Conservation (phyloP, 2,329 filamentous ascomycete species). For the Verticillium albo-atrum region DNA sequence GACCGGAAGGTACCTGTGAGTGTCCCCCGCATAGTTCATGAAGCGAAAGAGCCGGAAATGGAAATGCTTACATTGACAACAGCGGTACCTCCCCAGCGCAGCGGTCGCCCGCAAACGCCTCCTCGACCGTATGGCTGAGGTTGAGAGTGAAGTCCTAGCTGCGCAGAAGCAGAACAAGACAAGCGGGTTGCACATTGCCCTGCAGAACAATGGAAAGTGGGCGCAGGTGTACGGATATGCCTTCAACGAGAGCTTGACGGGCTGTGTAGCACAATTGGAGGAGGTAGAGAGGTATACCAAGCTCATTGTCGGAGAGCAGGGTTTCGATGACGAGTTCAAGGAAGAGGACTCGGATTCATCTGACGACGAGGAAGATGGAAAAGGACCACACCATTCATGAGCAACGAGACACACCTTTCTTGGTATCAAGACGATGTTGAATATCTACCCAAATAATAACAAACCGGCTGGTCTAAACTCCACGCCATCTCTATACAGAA, state of each 20-base stretch:
- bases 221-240: constrained; percentile 53
- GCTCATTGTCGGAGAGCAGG: constrained; percentile 52
- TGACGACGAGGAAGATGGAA: background rate
- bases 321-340: constrained; percentile 13
- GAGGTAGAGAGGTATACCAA: constrained; percentile 53
- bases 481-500: too few relatives aligned
- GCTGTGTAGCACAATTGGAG: constrained; percentile 50
- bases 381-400: background rate
- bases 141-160: constrained; percentile 33
- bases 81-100: constrained; percentile 52
- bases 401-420: background rate
- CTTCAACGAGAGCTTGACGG: constrained; percentile 48
- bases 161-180: background rate
- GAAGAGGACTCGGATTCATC: background rate
- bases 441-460: too few relatives aligned
- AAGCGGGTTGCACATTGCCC: background rate
- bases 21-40: background rate
- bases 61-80: background rate
- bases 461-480: too few relatives aligned
- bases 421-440: background rate
- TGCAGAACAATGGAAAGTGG: constrained; percentile 37
- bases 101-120: constrained; percentile 48
- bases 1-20: constrained; percentile 44
- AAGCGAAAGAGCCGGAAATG: background rate
- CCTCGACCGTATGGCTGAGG: constrained; percentile 42